These are phyloP conservation scores for Fraxinus baroniana DNA, from an alignment of 305 asterid genomes.

Conservation along the genomic window DNA sequence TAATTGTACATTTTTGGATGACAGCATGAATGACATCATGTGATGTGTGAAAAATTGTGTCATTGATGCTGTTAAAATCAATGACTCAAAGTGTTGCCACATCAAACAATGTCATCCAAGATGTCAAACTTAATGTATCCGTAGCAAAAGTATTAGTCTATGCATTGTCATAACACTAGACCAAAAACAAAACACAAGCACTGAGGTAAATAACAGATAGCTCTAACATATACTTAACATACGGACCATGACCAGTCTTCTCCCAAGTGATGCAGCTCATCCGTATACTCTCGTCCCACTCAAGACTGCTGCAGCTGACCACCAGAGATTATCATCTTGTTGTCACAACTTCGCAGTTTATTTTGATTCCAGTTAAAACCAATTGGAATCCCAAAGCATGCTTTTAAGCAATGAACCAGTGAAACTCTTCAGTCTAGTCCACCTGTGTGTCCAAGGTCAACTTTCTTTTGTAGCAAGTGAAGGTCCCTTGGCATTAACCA, in stretches of 20 bases:
- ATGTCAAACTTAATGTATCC: not conserved
- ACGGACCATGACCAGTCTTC: not conserved
- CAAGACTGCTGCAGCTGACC: not conserved
- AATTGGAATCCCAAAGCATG: not conserved
- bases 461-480: conserved; percentile 16
- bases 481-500: conserved; percentile 4
- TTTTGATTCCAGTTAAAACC: not conserved
- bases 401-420: not conserved
- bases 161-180: not conserved
- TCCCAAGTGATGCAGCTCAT: not conserved
- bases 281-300: not conserved
- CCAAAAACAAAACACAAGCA: not conserved
- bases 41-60: not conserved
- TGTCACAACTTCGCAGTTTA: not conserved
- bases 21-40: not conserved
- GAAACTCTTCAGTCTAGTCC: not conserved
- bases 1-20: not conserved
- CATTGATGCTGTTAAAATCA: not conserved
- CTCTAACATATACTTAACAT: not conserved
- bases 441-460: not conserved
- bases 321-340: not conserved
- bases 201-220: not conserved
- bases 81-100: not conserved
- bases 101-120: not conserved
- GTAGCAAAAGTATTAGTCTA: not conserved